phyloP scores from a whole-genome alignment of 768 basidiomycete genomes.

The Symmetrospora coprosmae region DNA sequence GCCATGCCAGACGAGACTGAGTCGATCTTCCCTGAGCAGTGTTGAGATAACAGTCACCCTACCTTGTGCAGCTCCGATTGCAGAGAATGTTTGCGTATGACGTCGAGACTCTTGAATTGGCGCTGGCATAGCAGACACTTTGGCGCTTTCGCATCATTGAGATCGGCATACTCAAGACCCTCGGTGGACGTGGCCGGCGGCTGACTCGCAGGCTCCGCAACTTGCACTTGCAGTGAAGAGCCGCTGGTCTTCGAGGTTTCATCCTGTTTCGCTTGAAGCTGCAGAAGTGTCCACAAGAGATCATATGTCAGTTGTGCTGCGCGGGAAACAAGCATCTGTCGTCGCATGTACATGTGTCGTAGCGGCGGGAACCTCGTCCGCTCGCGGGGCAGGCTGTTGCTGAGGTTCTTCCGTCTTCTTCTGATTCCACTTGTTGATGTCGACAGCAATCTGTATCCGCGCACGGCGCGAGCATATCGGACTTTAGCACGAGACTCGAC shows the following conservation, averaged over 20 bases:
- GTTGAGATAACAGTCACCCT: slow-evolving; percentile 36
- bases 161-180: slow-evolving; percentile 74
- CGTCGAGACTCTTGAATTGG: slow-evolving; percentile 76
- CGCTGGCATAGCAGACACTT: slow-evolving; percentile 75
- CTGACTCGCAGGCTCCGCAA: neutral
- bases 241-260: neutral
- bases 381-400: neutral
- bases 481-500: too few relatives aligned
- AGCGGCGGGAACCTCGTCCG: neutral
- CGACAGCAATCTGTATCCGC: slow-evolving; percentile 63
- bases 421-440: slow-evolving; percentile 94
- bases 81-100: slow-evolving; percentile 74
- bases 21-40: slow-evolving; percentile 21
- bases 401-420: slow-evolving; percentile 63
- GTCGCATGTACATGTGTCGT: neutral
- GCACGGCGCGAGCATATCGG: too few relatives aligned
- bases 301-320: neutral
- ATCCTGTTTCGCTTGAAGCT: slow-evolving; percentile 17
- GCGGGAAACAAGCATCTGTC: slow-evolving; percentile 6
- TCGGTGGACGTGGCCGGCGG: slow-evolving; percentile 18
- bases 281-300: neutral
- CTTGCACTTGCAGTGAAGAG: slow-evolving; percentile 7
- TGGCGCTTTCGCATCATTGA: slow-evolving; percentile 45
- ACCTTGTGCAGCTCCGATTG: slow-evolving; percentile 95
- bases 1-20: slow-evolving; percentile 12